Conservation (phyloP, 345 rosid species). For the Cardamine chenopodiifolia region DNA sequence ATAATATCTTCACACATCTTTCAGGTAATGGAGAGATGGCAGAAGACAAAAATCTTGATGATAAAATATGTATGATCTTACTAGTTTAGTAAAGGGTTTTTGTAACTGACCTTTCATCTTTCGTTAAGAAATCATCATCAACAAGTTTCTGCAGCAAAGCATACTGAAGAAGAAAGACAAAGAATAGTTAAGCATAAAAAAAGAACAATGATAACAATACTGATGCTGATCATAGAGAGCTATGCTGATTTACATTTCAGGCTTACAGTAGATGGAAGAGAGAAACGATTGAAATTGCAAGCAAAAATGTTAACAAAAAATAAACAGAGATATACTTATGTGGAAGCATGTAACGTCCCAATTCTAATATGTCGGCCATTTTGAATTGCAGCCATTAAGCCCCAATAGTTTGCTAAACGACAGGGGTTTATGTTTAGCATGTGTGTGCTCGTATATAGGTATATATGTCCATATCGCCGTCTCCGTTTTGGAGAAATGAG, state of each 20-base stretch:
- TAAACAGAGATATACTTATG: slow-evolving; percentile 3
- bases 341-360: too few relatives aligned
- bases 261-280: background rate
- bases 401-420: too few relatives aligned
- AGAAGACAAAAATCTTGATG: background rate
- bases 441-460: too few relatives aligned
- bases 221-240: too few relatives aligned
- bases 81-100: background rate
- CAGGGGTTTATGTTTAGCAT: too few relatives aligned
- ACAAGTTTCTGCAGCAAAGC: slow-evolving; percentile 82
- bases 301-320: background rate
- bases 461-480: too few relatives aligned
- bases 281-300: background rate
- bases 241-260: slow-evolving; percentile 2
- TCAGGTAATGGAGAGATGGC: background rate
- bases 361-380: too few relatives aligned
- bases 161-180: slow-evolving; percentile 52
- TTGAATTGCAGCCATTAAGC: too few relatives aligned
- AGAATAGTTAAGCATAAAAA: background rate
- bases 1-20: background rate
- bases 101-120: slow-evolving; percentile 72
- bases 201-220: slow-evolving; percentile 2
- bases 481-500: too few relatives aligned
- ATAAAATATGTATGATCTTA: background rate
- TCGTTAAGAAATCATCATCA: slow-evolving; percentile 59